Base-by-base conservation (phyloP, 768 basidiomycete species). In the Boletus vinaceobasis region DNA sequence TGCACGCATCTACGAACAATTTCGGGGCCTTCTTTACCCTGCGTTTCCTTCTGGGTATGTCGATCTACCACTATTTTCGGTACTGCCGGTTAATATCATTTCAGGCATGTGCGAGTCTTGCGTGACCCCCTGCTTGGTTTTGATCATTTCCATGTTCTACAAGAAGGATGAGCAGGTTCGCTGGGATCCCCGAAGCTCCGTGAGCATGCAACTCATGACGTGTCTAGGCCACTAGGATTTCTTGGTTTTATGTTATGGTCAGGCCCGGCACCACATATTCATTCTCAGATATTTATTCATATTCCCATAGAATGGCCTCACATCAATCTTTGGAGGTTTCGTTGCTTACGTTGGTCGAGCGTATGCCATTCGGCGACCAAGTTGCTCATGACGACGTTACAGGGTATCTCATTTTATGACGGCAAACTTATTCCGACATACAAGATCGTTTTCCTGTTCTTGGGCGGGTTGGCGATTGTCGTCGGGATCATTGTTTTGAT, bases 231-330 rank as follows among this genome's bases (percentile, higher is more conserved):
- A 75, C 72, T 17, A 76, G 84, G 7, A 80, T 86, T 17, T 79
- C 81, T 5, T 84, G 79, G 77, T 86, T 86, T 67, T 87, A 86
- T 66, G 75, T 84, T 31, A 84, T 85, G 82, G 84, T 82, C 61
- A 23, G 65, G 36, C n/a, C n/a, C n/a, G n/a, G 49, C 31, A 13
- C 29, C 7, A 51, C 7, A 31, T 44, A 43, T 37, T 37, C 14
- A 15, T n/a, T 31, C 10, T 39, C 17, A 56, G 40, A 35, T 9
- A 13, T 29, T 40, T 11, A 35, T 31, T 9, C 9, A 3, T 29
- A n/a, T n/a, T 53, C 35, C 6, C 40, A 43, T 57, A 85, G 83
- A 85, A 84, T 49, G 81, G 81, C 33, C 68, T 85, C 6, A 85
- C 84, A 0, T 76, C 76, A 54, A 72, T 81, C 11, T 85, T 82